Base-by-base conservation (phyloP, 441 rosid species). In the Corymbia citriodora region DNA sequence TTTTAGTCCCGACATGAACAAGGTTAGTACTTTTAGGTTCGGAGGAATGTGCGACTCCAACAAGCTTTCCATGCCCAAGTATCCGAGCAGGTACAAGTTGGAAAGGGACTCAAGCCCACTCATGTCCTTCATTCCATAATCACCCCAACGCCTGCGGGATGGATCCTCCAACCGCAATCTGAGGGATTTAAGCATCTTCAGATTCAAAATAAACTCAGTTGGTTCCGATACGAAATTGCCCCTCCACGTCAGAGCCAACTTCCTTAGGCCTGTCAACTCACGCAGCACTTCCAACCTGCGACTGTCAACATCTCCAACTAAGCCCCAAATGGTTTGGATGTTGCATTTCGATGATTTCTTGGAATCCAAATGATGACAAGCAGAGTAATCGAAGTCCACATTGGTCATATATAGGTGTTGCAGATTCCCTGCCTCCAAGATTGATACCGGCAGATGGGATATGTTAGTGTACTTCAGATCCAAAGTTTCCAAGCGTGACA, bases 301-400 rank as follows among this genome's bases (percentile, higher is more conserved):
- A 49, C 86, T 79, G 1, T 7, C 11, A 6, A 7, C 27, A 5
- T 36, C 21, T 16, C 18, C 8, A 3, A 8, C 13, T 36, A 79
- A 36, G 86, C 86, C 86, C 19, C 86, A 79, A 33, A 79, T 33
- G 40, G 86, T 79, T 79, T 79, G 48, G 27, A 79, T 19, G 25
- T 33, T 55, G 57, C 9, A 55, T 3, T 55, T 55, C 7, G 7
- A 55, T 7, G 23, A 55, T 55, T 55, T 18, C 19, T 55, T 55
- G 57, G 57, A 0, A 2, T 1, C 2, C 68, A 59, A 11, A 4
- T 59, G 65, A 27, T 25, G 53, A 52, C 15, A 2, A 59, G 1
- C 5, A 0, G 15, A 11, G 15, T 13, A 2, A 27, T 61, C 65
- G 0, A 11, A 27, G 16, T 0, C 4, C n/a, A 61, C 57, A 3